A percentile compares a stretch with the other conserved stretches of the same genome.
Conservation (phyloP, 345 rosid species). For the Pugionium cornutum region DNA sequence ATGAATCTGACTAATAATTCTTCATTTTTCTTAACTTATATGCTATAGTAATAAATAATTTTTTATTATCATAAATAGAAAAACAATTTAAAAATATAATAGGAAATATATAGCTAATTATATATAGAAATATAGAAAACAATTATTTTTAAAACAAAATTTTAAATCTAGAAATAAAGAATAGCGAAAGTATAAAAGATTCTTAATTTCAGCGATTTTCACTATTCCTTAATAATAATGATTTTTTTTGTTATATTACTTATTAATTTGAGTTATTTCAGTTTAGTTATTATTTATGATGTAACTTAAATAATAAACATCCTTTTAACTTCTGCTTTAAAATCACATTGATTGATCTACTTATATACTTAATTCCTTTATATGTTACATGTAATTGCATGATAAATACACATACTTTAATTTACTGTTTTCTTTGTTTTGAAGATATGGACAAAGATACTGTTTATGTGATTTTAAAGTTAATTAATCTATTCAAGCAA, state of each 20-base stretch:
- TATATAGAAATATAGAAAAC: too few species aligned
- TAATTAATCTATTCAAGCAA: slow-evolving; percentile 26
- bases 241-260: background rate
- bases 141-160: too few species aligned
- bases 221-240: slow-evolving; percentile 2
- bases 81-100: too few species aligned
- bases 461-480: slow-evolving; percentile 36
- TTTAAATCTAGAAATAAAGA: too few species aligned
- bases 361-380: background rate
- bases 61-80: too few species aligned
- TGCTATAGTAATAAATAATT: too few species aligned
- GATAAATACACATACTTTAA: slow-evolving; percentile 14
- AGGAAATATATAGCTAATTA: too few species aligned
- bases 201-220: slow-evolving; percentile 18
- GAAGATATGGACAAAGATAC: slow-evolving; percentile 37
- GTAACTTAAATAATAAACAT: slow-evolving; percentile 13
- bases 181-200: background rate
- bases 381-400: slow-evolving; percentile 7
- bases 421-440: slow-evolving; percentile 36
- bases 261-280: background rate
- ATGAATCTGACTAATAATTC: too few species aligned
- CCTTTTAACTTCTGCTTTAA: slow-evolving; percentile 23
- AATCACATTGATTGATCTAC: slow-evolving; percentile 31
- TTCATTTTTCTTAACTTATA: too few species aligned
- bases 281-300: background rate